Percentiles rank a stretch among this genome's conserved stretches.
phyloP scores from a whole-genome alignment of 1,284 basidiomycete genomes.

The Moesziomyces antarcticus region DNA sequence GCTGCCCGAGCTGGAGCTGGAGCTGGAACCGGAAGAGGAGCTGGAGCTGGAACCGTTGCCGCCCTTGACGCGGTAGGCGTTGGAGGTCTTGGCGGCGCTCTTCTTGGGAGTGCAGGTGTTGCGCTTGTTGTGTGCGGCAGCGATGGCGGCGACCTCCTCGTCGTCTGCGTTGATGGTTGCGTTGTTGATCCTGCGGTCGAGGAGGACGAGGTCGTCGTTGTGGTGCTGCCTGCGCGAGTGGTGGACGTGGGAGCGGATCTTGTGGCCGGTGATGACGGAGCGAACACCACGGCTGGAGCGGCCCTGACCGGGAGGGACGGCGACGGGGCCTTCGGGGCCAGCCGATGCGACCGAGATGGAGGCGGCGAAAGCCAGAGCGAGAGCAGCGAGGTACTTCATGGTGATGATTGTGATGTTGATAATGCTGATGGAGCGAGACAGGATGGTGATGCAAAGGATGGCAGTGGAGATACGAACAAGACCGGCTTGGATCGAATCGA shows the following conservation, averaged over 20 bases:
- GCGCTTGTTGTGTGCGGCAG: constrained; percentile 33
- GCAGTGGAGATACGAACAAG: constrained; percentile 13
- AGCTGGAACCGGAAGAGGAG: constrained; percentile 5
- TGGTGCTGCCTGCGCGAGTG: constrained; percentile 40
- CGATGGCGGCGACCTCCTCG: constrained; percentile 30
- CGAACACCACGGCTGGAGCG: constrained; percentile 42
- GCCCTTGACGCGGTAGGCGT: constrained; percentile 22
- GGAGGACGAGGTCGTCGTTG: constrained; percentile 14
- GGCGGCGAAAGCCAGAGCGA: constrained; percentile 45
- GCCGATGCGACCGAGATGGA: constrained; percentile 29
- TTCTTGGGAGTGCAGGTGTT: constrained; percentile 39
- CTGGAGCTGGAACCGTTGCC: constrained; percentile 11
- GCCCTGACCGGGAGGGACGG: constrained; percentile 45
- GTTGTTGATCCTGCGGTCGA: constrained; percentile 30
- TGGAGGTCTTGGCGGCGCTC: constrained; percentile 10
- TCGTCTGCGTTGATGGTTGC: constrained; percentile 35
- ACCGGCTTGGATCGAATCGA: constrained; percentile 20
- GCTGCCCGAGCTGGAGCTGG: constrained; percentile 1
- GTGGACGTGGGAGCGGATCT: constrained; percentile 49
- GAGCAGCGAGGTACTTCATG: constrained; percentile 52
- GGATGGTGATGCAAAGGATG: neutral
- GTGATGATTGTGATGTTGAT: constrained; percentile 10
- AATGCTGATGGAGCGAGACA: neutral
- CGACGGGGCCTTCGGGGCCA: constrained; percentile 22
- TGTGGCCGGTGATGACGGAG: constrained; percentile 52